phyloP scores from a whole-genome alignment of 2,329 filamentous ascomycete species.

The Alternaria arbusti region DNA sequence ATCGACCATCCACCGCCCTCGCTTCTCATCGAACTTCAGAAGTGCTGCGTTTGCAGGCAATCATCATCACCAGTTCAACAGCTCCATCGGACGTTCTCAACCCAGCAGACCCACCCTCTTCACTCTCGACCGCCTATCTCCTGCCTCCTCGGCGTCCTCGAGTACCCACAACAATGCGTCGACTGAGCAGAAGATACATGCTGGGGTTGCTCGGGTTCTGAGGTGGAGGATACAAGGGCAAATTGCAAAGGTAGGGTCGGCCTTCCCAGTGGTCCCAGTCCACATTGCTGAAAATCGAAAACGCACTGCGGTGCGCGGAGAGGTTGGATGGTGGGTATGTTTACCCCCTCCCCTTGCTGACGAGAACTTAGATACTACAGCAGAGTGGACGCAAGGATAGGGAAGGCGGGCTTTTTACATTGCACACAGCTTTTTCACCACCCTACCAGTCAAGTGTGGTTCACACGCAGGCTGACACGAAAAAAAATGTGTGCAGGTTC shows the following conservation, averaged over 20 bases:
- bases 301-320: background rate
- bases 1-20: too few species aligned
- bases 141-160: background rate
- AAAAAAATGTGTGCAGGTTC: background rate
- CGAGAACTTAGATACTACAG: background rate
- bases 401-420: background rate
- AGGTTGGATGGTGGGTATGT: background rate
- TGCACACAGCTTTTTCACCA: background rate
- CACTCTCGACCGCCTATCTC: too few species aligned
- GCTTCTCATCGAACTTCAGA: too few species aligned
- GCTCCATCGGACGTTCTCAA: too few species aligned
- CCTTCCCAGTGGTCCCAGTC: background rate
- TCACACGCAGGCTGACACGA: background rate
- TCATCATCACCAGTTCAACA: too few species aligned
- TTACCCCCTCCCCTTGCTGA: background rate
- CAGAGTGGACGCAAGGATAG: background rate
- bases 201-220: background rate
- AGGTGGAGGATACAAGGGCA: background rate
- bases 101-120: too few species aligned
- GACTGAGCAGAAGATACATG: background rate
- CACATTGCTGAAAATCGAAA: background rate
- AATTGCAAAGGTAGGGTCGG: background rate
- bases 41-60: too few species aligned
- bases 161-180: background rate
- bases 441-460: background rate